phyloP scores from a whole-genome alignment of 768 basidiomycete genomes.

The Boletus huronensis region DNA sequence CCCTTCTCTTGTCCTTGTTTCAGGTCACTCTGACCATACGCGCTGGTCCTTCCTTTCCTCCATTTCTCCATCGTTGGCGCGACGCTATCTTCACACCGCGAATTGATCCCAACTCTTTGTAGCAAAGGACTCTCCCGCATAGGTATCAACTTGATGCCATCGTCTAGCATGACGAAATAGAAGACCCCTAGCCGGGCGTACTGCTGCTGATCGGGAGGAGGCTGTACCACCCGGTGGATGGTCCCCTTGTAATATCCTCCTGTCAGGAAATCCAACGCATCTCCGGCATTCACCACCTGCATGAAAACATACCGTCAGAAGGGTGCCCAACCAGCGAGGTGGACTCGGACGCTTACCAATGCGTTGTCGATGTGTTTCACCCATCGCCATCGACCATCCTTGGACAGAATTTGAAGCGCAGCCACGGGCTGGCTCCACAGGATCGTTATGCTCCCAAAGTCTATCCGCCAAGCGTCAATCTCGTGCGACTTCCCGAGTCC shows the following conservation, averaged over 20 bases:
- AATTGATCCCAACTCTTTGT: conserved; percentile 40
- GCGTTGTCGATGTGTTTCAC: conserved; percentile 57
- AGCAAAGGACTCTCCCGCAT: conserved; percentile 47
- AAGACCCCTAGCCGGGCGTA: conserved; percentile 53
- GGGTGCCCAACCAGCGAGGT: neutral
- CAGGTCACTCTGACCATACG: conserved; percentile 49
- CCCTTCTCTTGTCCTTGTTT: conserved; percentile 38
- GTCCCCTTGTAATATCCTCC: conserved; percentile 60
- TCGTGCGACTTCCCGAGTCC: too few species aligned
- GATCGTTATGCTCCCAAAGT: conserved; percentile 54
- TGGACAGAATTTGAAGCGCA: conserved; percentile 53
- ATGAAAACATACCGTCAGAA: neutral
- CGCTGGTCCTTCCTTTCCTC: conserved; percentile 47
- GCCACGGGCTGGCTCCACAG: conserved; percentile 61
- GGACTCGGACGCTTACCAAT: conserved; percentile 34
- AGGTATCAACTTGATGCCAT: conserved; percentile 46
- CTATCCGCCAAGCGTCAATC: conserved; percentile 21
- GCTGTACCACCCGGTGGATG: conserved; percentile 59
- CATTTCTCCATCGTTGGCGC: conserved; percentile 53
- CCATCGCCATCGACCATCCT: conserved; percentile 54
- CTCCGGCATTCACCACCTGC: conserved; percentile 59
- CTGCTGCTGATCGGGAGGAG: conserved; percentile 50
- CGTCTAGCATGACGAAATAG: conserved; percentile 54
- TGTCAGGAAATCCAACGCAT: conserved; percentile 56
- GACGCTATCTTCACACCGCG: conserved; percentile 35